Conservation (phyloP, 352 stramenopile species). For the Globisporangium apiculatum region DNA sequence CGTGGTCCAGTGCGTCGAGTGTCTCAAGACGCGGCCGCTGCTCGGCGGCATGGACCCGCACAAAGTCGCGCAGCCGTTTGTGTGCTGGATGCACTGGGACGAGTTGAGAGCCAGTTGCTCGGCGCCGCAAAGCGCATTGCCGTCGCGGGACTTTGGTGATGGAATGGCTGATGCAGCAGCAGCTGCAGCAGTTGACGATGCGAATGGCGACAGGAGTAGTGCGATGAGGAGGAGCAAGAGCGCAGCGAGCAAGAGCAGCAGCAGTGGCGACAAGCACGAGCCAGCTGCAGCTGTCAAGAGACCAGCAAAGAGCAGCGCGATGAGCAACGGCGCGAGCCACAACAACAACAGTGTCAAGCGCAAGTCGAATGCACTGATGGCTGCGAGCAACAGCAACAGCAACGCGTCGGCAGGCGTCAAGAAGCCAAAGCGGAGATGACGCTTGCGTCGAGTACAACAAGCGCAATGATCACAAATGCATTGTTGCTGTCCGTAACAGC, state of each 20-base stretch:
- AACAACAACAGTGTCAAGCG: conserved; percentile 16
- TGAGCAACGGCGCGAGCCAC: conserved; percentile 3
- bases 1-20: conserved; percentile 63
- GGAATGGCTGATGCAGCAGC: not conserved
- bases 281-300: conserved; percentile 3
- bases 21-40: conserved; percentile 64
- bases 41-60: conserved; percentile 65
- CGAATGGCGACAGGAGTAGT: conserved; percentile 3
- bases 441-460: not conserved
- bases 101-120: conserved; percentile 73
- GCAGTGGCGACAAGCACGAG: conserved; percentile 9
- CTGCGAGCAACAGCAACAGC: not conserved
- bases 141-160: conserved; percentile 14
- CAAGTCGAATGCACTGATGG: conserved; percentile 1
- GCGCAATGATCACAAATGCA: no score
- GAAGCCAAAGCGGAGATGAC: conserved; percentile 23
- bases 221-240: conserved; percentile 13
- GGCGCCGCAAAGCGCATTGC: conserved; percentile 43
- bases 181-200: not conserved
- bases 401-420: conserved; percentile 7
- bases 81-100: conserved; percentile 85
- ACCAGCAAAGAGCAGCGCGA: conserved; percentile 8
- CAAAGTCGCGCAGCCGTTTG: conserved; percentile 67
- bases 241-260: not conserved
- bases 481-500: not conserved